phyloP scores from a whole-genome alignment of 1,139 yeast species.

The Geotrichum fermentans region DNA sequence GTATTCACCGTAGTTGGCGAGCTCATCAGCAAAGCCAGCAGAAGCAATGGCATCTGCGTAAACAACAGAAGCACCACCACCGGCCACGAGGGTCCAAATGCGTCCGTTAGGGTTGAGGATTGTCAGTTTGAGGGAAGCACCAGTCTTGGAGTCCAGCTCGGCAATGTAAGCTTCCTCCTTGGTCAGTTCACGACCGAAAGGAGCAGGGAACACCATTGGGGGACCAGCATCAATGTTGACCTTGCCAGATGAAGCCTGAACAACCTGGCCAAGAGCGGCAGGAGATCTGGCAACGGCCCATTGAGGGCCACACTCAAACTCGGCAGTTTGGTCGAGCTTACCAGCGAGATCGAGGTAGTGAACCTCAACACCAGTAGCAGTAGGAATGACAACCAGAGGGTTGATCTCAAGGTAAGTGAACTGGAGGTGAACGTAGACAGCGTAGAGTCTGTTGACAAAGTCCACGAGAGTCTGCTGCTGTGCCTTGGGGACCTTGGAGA shows the following conservation, averaged over 20 bases:
- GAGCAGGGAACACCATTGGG: conserved; percentile 48
- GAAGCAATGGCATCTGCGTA: conserved; percentile 48
- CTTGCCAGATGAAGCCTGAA: conserved; percentile 28
- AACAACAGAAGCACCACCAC: conserved; percentile 42
- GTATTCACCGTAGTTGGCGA: conserved; percentile 47
- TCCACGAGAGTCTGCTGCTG: conserved; percentile 43
- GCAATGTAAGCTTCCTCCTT: conserved; percentile 47
- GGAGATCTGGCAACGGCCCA: conserved; percentile 47
- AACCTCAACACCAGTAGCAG: conserved; percentile 40
- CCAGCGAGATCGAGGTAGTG: conserved; percentile 47
- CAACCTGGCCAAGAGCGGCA: conserved; percentile 39
- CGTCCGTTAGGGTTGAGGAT: conserved; percentile 43
- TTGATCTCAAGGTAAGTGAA: conserved; percentile 47
- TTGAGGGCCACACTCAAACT: conserved; percentile 47
- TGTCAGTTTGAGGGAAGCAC: conserved; percentile 46
- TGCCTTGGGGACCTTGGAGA: conserved; percentile 39
- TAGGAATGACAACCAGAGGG: conserved; percentile 45
- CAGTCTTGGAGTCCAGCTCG: conserved; percentile 47
- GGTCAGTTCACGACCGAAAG: conserved; percentile 46
- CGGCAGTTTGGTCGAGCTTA: conserved; percentile 47
- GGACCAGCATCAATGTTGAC: conserved; percentile 43
- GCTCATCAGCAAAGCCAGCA: conserved; percentile 43
- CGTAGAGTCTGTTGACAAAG: conserved; percentile 45
- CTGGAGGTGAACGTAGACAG: conserved; percentile 46
- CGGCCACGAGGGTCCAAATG: conserved; percentile 41